Conservation (phyloP, 345 rosid species). For the Ricinus communis region DNA sequence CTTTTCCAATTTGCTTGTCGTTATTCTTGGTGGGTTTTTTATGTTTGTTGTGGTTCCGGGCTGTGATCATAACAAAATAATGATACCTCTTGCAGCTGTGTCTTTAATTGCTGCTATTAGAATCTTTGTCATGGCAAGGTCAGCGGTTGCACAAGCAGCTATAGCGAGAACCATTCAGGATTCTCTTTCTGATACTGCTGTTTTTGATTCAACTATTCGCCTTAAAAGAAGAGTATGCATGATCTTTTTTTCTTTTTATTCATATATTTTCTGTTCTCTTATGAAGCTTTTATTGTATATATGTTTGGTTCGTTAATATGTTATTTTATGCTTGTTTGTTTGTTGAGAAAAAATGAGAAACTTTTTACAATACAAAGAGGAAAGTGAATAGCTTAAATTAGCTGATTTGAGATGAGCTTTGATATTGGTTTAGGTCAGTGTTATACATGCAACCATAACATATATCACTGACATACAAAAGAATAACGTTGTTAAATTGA, state of each 20-base stretch:
- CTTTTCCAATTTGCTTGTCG: slow-evolving; percentile 45
- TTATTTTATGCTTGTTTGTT: not conserved
- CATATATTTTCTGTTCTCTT: not conserved
- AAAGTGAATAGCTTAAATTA: not conserved
- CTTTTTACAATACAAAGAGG: not conserved
- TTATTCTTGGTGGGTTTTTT: slow-evolving; percentile 51
- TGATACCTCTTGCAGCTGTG: slow-evolving; percentile 42
- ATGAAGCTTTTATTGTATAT: too few relatives aligned
- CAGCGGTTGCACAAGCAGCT: slow-evolving; percentile 65
- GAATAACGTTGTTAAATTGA: not conserved
- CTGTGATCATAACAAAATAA: slow-evolving; percentile 33
- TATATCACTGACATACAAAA: not conserved
- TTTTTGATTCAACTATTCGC: slow-evolving; percentile 42
- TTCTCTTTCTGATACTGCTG: slow-evolving; percentile 39
- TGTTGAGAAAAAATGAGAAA: not conserved
- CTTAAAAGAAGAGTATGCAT: slow-evolving; percentile 53
- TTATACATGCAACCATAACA: not conserved
- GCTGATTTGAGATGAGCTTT: not conserved
- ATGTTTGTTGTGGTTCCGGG: slow-evolving; percentile 27
- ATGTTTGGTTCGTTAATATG: too few relatives aligned
- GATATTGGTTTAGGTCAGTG: not conserved
- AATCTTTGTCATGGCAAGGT: slow-evolving; percentile 50
- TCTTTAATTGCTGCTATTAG: slow-evolving; percentile 51
- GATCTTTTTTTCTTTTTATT: not conserved
- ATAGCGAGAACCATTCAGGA: slow-evolving; percentile 59